phyloP scores from a whole-genome alignment of 495 filamentous ascomycete genomes.

The Immersiella caudata region DNA sequence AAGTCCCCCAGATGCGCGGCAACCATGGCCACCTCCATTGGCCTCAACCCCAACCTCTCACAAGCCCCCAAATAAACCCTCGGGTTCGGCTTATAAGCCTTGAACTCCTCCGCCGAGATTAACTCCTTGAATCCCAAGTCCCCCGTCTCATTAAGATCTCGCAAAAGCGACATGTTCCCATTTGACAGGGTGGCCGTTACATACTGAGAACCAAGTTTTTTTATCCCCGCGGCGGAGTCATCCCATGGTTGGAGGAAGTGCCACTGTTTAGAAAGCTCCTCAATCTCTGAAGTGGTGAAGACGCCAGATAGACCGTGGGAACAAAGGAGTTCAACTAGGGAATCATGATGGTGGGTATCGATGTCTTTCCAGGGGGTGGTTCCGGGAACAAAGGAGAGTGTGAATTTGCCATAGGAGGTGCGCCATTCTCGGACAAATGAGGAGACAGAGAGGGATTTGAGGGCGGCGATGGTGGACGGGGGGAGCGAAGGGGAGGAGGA shows the following conservation, averaged over 20 bases:
- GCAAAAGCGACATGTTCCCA: constrained; percentile 66
- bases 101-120: constrained; percentile 68
- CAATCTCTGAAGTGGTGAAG: constrained; percentile 61
- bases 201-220: constrained; percentile 56
- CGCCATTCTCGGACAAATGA: constrained; percentile 70
- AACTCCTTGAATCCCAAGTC: constrained; percentile 64
- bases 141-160: constrained; percentile 62
- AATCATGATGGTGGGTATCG: constrained; percentile 69
- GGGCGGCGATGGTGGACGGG: constrained; percentile 55
- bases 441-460: constrained; percentile 64
- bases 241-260: constrained; percentile 71
- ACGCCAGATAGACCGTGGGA: constrained; percentile 58
- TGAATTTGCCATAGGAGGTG: constrained; percentile 63
- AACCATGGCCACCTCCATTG: constrained; percentile 72
- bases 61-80: constrained; percentile 70
- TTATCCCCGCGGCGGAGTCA: constrained; percentile 62
- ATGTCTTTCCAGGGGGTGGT: constrained; percentile 53
- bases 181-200: constrained; percentile 71
- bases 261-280: constrained; percentile 64
- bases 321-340: constrained; percentile 59
- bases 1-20: constrained; percentile 74
- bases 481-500: constrained; percentile 42
- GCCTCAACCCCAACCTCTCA: constrained; percentile 56
- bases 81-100: constrained; percentile 76
- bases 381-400: constrained; percentile 54